Evolutionary conservation across 2,329 filamentous ascomycete species (phyloP).

Genomic region (Colletotrichum phormii): DNA sequence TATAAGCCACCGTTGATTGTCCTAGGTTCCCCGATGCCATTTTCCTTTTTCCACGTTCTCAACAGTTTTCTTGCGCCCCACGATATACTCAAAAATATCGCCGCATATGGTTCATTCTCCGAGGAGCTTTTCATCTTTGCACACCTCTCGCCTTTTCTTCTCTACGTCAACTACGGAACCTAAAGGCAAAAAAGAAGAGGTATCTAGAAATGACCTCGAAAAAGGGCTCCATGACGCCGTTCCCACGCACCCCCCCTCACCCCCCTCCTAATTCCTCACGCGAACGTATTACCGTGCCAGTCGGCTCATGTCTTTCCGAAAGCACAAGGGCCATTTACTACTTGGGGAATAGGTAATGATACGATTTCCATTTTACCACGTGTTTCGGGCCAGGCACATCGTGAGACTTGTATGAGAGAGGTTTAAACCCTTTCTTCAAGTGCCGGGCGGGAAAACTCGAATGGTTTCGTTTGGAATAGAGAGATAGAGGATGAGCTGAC

Average conservation of each 20-base stretch:
- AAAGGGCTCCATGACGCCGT: too few relatives aligned
- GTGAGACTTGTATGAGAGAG: too few relatives aligned
- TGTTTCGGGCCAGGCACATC: not conserved
- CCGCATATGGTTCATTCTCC: not conserved
- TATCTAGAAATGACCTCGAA: too few relatives aligned
- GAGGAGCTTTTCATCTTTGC: not conserved
- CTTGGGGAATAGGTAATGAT: not conserved
- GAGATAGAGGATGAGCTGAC: not conserved
- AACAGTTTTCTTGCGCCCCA: not conserved
- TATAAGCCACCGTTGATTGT: not conserved
- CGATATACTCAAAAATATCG: not conserved
- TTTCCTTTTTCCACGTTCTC: not conserved
- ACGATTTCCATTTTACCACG: not conserved
- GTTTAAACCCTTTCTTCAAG: not conserved
- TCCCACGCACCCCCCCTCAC: too few relatives aligned
- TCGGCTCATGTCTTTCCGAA: not conserved
- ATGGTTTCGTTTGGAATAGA: not conserved
- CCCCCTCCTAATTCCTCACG: too few relatives aligned
- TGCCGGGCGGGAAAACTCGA: not conserved
- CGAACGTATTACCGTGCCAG: too few relatives aligned
- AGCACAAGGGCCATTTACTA: not conserved
- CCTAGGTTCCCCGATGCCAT: not conserved
- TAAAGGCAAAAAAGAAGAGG: too few relatives aligned
- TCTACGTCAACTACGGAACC: too few relatives aligned
- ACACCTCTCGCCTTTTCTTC: not conserved